A percentile compares a stretch with the other conserved stretches of the same genome.
Conservation (phyloP, 2,329 filamentous ascomycete genomes). For the Seiridium cupressi region DNA sequence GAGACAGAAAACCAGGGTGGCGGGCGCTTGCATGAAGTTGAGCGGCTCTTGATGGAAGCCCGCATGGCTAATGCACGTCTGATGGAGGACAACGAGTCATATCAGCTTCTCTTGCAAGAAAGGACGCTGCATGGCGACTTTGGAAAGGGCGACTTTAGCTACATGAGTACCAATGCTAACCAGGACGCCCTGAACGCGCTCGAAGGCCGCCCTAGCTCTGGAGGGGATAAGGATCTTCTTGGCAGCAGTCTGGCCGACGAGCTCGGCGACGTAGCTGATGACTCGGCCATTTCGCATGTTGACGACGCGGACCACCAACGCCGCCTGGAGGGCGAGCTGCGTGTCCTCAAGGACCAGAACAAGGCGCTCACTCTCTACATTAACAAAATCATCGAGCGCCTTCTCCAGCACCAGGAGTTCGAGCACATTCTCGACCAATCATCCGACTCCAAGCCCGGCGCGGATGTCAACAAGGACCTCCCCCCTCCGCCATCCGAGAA, state of each 20-base stretch:
- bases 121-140: conserved; percentile 96
- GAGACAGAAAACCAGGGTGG: conserved; percentile 93
- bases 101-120: conserved; percentile 90
- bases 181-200: conserved; percentile 64
- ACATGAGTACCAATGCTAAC: conserved; percentile 57
- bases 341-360: conserved; percentile 85
- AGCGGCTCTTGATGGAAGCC: conserved; percentile 84
- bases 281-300: conserved; percentile 56
- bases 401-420: conserved; percentile 92
- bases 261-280: conserved; percentile 65
- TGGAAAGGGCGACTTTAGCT: conserved; percentile 76
- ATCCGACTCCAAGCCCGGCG: conserved; percentile 53
- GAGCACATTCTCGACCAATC: conserved; percentile 89
- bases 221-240: conserved; percentile 21
- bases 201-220: conserved; percentile 46
- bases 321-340: conserved; percentile 75
- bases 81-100: conserved; percentile 99
- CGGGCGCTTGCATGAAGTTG: conserved; percentile 83
- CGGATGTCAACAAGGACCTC: conserved; percentile 77
- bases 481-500: conserved; percentile 66
- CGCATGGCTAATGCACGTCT: conserved; percentile 94
- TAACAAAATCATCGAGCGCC: conserved; percentile 96
- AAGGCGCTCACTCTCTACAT: conserved; percentile 97
- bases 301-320: conserved; percentile 61
- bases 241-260: conserved; percentile 79